These are phyloP conservation scores for Tricharina praecox DNA, from an alignment of 495 filamentous ascomycete species.

Conservation along the genomic window DNA sequence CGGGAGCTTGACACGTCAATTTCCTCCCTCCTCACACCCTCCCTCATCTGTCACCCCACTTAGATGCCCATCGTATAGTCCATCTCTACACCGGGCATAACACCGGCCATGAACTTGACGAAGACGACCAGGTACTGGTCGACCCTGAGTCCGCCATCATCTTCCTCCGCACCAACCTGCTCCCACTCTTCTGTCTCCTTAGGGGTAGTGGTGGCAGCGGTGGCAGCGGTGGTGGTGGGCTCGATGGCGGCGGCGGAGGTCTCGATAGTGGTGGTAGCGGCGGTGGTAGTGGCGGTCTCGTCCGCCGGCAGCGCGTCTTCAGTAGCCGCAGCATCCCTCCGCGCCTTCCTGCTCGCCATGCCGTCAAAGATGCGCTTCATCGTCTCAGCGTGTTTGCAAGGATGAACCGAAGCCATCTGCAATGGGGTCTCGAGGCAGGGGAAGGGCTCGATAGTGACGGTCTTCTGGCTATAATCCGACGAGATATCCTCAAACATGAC, in stretches of 20 bases:
- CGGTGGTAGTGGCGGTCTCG: conserved; percentile 27
- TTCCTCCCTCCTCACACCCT: no score
- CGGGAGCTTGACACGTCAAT: no score
- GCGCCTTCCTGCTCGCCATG: conserved; percentile 71
- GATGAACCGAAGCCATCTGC: conserved; percentile 93
- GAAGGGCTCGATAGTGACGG: conserved; percentile 95
- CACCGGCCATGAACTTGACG: conserved; percentile 94
- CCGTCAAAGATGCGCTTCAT: conserved; percentile 97
- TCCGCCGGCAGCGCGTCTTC: conserved; percentile 31
- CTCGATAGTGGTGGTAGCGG: no score
- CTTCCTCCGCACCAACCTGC: conserved; percentile 39
- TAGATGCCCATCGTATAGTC: conserved; percentile 96
- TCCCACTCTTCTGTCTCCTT: conserved; percentile 30
- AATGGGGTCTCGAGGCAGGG: conserved; percentile 62
- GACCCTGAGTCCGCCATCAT: conserved; percentile 50
- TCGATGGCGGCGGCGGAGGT: conserved; percentile 30
- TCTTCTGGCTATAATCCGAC: conserved; percentile 99
- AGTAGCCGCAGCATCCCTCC: conserved; percentile 39
- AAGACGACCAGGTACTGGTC: conserved; percentile 98
- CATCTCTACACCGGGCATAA: conserved; percentile 92
- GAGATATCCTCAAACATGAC: conserved; percentile 99
- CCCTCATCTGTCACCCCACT: no score
- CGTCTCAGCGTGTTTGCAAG: conserved; percentile 79
- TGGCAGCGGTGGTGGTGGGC: conserved; percentile 28
- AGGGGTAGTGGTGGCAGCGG: conserved; percentile 28